These are phyloP conservation scores for Viola pubescens DNA, from an alignment of 441 rosid species.

Conservation along the genomic window DNA sequence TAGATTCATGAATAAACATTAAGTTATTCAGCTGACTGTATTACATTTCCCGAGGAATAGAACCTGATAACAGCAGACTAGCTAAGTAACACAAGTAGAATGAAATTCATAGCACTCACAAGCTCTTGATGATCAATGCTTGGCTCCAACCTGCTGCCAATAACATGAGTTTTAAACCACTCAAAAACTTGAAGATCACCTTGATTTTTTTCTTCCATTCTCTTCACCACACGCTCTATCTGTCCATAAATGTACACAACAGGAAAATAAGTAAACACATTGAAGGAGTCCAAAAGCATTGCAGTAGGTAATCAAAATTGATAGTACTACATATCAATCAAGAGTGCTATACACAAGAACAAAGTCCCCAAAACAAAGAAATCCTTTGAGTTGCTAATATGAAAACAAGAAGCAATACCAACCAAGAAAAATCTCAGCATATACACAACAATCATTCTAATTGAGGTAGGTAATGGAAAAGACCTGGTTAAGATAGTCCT, in stretches of 20 bases:
- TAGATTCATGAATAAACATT: too few species aligned
- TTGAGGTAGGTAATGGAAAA: background rate
- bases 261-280: conserved; percentile 11
- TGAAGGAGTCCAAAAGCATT: conserved; percentile 1
- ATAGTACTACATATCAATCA: background rate
- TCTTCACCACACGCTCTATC: conserved; percentile 54
- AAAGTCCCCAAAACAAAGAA: background rate
- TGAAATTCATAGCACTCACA: conserved; percentile 39
- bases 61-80: background rate
- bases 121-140: conserved; percentile 67
- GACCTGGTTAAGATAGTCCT: conserved; percentile 81
- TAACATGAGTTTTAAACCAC: conserved; percentile 74
- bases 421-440: background rate
- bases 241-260: conserved; percentile 20
- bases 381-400: background rate
- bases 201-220: conserved; percentile 63
- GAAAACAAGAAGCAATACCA: conserved; percentile 1
- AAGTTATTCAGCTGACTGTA: too few species aligned
- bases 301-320: background rate
- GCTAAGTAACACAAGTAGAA: conserved; percentile 2
- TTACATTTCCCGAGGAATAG: too few species aligned
- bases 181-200: conserved; percentile 47
- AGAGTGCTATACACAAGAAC: background rate
- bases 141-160: conserved; percentile 69
- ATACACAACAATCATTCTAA: conserved; percentile 1